These are phyloP conservation scores for Stipa capillata DNA, from an alignment of 176 grass and related monocot species.

Conservation along the genomic window DNA sequence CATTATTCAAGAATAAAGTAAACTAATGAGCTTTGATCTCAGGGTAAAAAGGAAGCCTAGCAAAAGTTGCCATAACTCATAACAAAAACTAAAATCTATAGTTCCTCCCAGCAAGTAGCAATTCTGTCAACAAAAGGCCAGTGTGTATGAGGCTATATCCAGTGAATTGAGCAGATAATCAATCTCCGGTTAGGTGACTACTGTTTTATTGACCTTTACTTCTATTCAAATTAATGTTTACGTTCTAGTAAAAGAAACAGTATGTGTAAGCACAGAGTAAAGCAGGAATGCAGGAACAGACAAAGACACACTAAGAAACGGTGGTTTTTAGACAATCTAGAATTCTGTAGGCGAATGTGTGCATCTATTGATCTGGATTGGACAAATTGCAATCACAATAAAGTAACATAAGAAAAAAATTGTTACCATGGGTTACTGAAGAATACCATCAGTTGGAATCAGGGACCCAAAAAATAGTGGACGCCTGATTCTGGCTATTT, in stretches of 20 bases:
- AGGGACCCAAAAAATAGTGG: neutral
- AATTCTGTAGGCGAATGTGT: neutral
- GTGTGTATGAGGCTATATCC: neutral
- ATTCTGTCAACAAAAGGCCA: neutral
- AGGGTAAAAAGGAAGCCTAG: neutral
- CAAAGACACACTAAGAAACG: neutral
- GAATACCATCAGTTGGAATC: neutral
- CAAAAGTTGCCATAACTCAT: constrained; percentile 8
- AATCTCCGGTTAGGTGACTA: neutral
- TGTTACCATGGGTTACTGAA: neutral
- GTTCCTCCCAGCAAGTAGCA: neutral
- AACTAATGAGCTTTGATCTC: constrained; percentile 2
- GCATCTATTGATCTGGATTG: neutral
- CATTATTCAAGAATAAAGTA: constrained; percentile 30
- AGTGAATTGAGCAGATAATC: neutral
- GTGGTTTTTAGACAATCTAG: neutral
- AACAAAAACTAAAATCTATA: constrained; percentile 3
- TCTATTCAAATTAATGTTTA: constrained; percentile 1
- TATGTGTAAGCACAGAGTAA: neutral
- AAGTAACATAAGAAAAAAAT: neutral
- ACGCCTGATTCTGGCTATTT: neutral
- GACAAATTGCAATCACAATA: neutral
- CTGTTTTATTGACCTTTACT: neutral
- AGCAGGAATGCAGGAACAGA: neutral
- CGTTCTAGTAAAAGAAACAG: neutral